Percentiles rank a stretch among this genome's conserved stretches.
Conservation (phyloP, 805 yeast genomes). For the Hanseniaspora pseudoguilliermondii region DNA sequence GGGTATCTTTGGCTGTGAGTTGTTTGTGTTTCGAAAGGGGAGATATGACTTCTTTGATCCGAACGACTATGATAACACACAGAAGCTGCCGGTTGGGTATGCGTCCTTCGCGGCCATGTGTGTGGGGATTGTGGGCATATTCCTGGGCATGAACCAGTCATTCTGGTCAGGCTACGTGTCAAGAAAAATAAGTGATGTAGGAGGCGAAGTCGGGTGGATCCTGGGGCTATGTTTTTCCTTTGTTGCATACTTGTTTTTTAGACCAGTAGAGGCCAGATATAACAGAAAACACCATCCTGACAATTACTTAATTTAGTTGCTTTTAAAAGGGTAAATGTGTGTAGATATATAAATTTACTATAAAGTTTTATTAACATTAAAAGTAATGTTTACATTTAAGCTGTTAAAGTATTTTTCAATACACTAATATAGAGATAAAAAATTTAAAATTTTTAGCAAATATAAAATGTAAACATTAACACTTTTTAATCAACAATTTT, state of each 20-base stretch:
- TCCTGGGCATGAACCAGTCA: slow-evolving; percentile 70
- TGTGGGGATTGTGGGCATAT: slow-evolving; percentile 76
- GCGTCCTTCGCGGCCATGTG: slow-evolving; percentile 71
- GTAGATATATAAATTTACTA: no score
- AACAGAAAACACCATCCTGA: slow-evolving; percentile 20
- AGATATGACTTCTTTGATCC: slow-evolving; percentile 44
- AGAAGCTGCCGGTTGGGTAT: slow-evolving; percentile 53
- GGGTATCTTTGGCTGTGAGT: slow-evolving; percentile 62
- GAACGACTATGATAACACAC: slow-evolving; percentile 43
- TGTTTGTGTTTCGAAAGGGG: slow-evolving; percentile 62
- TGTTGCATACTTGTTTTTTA: slow-evolving; percentile 42
- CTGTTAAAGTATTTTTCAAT: no score
- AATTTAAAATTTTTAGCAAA: no score
- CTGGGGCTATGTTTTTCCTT: slow-evolving; percentile 58
- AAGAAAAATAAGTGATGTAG: slow-evolving; percentile 37
- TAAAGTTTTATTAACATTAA: no score
- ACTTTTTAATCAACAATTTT: no score
- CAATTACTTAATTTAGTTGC: background rate
- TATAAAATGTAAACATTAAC: no score
- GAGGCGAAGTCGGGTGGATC: slow-evolving; percentile 69
- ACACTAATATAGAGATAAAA: no score
- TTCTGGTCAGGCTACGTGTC: slow-evolving; percentile 72
- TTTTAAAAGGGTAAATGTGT: background rate
- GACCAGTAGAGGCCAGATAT: slow-evolving; percentile 59
- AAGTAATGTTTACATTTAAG: no score